Base-by-base conservation (phyloP, 148 eudicot genomes). In the Nyssa sinensis region DNA sequence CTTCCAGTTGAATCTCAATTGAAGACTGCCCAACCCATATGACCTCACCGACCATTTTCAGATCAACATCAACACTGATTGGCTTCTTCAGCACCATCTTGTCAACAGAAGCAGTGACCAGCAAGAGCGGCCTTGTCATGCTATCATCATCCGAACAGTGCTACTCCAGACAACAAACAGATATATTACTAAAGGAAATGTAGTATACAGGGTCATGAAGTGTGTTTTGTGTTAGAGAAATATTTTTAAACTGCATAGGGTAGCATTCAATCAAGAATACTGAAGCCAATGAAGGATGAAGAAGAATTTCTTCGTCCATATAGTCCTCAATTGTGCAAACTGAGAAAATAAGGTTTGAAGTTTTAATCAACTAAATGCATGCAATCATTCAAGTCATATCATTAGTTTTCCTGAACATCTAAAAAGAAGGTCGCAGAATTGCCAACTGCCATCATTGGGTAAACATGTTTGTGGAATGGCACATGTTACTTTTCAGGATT, bases 61-160 rank as follows among this genome's bases (percentile, higher is more conserved):
- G 77, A 78, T 96, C 98, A 81, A 74, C 49, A 72, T 91, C 91
- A 51, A 93, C 98, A 71, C 93, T 88, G 70, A 96, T 84, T 65
- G 99, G 87, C 84, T 86, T 88, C 81, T 85, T 93, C 72, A 96
- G 81, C 76, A 89, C 98, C 79, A 96, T 89, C 81, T 86, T 93
- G 88, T 96, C 99, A 17, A 93, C 98, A 72, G 98, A 89, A 70
- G 99, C 98, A 64, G 99, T 96, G 8, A 89, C 99, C 67, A 96
- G 77, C 83, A 89, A 78, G 75, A 93, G 82, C 25, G 99, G 99
- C 75, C 98, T 85, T 78, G 99, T 96, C 58, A 86, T 91, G 91
- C 84, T 87, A 74, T 93, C 97, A 75, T 85, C 91, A 74, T 93
- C 97, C 34, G 93, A 84, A 51, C 98, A 96, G 79, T 96, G 99